phyloP scores from a whole-genome alignment of 345 rosid genomes.

The Lenwebbia sp. region DNA sequence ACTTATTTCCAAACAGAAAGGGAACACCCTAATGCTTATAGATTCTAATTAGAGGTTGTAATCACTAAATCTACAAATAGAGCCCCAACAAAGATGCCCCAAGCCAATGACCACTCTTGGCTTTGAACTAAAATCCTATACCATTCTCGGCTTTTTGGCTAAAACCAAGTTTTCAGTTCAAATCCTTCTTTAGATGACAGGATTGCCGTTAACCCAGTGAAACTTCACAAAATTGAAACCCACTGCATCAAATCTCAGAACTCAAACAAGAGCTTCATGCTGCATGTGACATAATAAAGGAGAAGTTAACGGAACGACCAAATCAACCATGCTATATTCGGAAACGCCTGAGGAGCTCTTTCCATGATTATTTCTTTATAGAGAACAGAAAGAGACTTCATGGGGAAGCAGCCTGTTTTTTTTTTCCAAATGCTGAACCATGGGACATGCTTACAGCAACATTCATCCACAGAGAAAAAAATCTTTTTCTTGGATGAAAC shows the following conservation, averaged over 20 bases:
- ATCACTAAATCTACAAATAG: background rate
- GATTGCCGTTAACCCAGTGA: background rate
- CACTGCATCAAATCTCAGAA: background rate
- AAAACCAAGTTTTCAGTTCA: background rate
- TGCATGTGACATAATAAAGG: background rate
- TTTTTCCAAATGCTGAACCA: background rate
- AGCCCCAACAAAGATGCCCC: background rate
- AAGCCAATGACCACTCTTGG: background rate
- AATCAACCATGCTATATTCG: background rate
- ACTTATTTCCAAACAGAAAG: background rate
- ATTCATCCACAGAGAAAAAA: background rate
- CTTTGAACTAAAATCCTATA: background rate
- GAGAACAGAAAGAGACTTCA: background rate
- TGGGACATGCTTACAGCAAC: background rate
- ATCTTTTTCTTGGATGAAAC: background rate
- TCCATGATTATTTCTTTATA: background rate
- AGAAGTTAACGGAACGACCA: background rate
- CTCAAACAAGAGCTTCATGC: background rate
- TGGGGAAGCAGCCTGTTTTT: background rate
- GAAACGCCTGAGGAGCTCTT: background rate
- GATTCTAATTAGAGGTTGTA: background rate
- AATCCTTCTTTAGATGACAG: background rate
- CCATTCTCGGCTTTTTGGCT: background rate
- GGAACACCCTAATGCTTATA: background rate
- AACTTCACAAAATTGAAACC: background rate